Evolutionary conservation across 768 basidiomycete genomes (phyloP), one percentile per base, ranked within the genome.

Genomic region (Hericium rajendrae): DNA sequence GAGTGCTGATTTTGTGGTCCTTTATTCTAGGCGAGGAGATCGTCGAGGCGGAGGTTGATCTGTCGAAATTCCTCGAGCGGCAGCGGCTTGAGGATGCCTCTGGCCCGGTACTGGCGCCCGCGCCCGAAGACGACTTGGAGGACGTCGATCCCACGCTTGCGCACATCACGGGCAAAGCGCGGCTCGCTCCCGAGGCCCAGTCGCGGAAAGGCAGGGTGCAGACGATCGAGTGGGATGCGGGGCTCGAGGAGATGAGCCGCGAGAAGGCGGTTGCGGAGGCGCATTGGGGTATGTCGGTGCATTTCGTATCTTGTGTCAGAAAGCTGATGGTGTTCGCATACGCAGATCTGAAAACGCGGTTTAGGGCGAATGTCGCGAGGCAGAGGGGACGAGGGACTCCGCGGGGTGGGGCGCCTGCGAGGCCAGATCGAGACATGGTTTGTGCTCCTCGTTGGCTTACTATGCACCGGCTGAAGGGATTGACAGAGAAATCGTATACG

Each of bases 221-320:
- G 58, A 69, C 75, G 54, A 80, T 92, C 18, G 78, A 79, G 54
- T 92, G 89, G 89, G 81, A 86, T 59, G 72, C 75, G 3, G 71
- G 79, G 26, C 69, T 91, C 2, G 86, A 89, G 37, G 74, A 78
- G 38, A 71, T 92, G 74, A 78, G 71, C 38, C 77, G 79, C 20
- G 88, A 89, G 60, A 91, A 90, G 64, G 78, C 78, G 2, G 77
- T 79, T 5, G 88, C 88, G 0, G 88, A 91, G 58, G 89, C 90
- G 12, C 79, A 78, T 22, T 75, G 87, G 76, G 90, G n/a, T n/a
- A n/a, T n/a, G n/a, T n/a, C n/a, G n/a, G n/a, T n/a, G n/a, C n/a
- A n/a, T n/a, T n/a, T n/a, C n/a, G n/a, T n/a, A n/a, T n/a, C n/a
- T n/a, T n/a, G n/a, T n/a, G n/a, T n/a, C n/a, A n/a, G n/a, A n/a